phyloP scores from a whole-genome alignment of 2,329 filamentous ascomycete genomes.

The Apiospora rasikravindrae region DNA sequence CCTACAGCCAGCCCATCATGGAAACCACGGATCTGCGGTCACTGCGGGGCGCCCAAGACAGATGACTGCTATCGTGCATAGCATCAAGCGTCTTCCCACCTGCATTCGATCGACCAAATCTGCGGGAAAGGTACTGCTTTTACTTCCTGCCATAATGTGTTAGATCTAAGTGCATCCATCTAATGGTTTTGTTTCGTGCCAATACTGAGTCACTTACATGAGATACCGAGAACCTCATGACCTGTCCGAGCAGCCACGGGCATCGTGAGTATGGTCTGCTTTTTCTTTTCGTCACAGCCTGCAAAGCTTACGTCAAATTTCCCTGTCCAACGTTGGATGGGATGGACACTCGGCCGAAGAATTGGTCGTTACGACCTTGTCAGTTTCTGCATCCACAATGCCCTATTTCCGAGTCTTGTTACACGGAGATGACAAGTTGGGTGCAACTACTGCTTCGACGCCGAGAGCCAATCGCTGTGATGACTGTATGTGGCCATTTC shows the following conservation, averaged over 20 bases:
- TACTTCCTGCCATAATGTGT: not conserved
- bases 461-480: not conserved
- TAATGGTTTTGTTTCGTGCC: not conserved
- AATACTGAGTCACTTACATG: not conserved
- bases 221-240: not conserved
- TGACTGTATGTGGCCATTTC: not conserved
- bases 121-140: not conserved
- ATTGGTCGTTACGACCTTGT: not conserved
- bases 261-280: not conserved
- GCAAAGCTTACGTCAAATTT: not conserved
- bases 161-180: not conserved
- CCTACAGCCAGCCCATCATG: not conserved
- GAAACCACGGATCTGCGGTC: not conserved
- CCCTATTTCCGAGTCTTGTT: not conserved
- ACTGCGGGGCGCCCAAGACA: constrained; percentile 14
- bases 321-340: not conserved
- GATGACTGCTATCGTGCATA: constrained; percentile 15
- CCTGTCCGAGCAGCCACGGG: not conserved
- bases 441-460: not conserved
- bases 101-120: not conserved
- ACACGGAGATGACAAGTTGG: not conserved
- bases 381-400: not conserved
- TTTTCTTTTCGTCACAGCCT: not conserved
- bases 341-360: not conserved
- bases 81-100: not conserved